Base-by-base conservation (phyloP, 352 stramenopile genomes). In the Phytophthora pini region DNA sequence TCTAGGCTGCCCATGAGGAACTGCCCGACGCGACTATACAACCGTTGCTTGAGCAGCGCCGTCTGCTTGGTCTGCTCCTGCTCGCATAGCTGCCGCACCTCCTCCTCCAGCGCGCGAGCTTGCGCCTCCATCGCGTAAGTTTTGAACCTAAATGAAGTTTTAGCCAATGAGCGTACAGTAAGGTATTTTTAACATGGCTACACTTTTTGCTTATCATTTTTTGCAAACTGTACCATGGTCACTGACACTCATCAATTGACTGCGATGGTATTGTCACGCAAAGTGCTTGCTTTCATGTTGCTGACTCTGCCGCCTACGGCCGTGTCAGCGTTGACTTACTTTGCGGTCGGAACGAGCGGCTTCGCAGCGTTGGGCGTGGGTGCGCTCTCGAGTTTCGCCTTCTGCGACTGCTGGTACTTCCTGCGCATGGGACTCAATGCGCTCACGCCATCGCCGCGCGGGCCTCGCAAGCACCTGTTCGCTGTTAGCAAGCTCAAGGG, bases 341-440 rank as follows among this genome's bases (percentile, higher is more conserved):
- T 79, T 26, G 49, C 68, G 4, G 59, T 56, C 13, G 59, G 56
- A 13, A 53, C 61, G 17, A 76, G 65, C 32, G 61, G 59, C 10
- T 20, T 29, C 13, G 55, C 74, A 11, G 73, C 72, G n/a, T 2
- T 82, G 32, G 36, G 63, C 20, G 36, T 85, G 5, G 82, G 78
- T 6, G 50, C 54, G 9, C 63, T 90, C 12, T 83, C 81, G 46
- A 66, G 73, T 56, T 92, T 94, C 68, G 76, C 72, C 24, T 79
- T 87, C 50, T 91, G 84, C 45, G 87, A 95, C 54, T 69, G 73
- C 17, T 94, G 87, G 87, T 95, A 95, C 66, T 94, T 95, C 61
- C 36, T 90, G 55, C 75, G 82, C 44, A 74, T 90, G 72, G 76
- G 62, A 7, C 44, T 74, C 9, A 60, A 86, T 32, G 46, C 65